These are phyloP conservation scores for Quercus bicolor DNA, from an alignment of 306 rosid genomes.

Conservation along the genomic window DNA sequence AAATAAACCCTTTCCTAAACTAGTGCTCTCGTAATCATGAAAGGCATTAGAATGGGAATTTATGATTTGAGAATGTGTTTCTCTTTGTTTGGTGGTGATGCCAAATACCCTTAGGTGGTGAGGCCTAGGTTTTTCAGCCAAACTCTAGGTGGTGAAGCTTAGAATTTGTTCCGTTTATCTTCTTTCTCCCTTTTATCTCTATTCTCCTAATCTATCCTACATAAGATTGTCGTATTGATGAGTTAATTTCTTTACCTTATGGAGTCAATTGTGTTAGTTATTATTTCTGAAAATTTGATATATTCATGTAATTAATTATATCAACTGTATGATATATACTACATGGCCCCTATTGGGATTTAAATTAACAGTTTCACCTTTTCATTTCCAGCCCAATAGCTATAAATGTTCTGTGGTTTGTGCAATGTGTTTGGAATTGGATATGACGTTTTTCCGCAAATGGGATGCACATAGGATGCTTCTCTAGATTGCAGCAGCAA, in stretches of 20 bases:
- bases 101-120: no score
- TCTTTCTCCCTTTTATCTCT: no score
- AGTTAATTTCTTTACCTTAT: conserved; percentile 1
- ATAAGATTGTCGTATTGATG: background rate
- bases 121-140: no score
- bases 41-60: no score
- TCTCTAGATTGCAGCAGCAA: background rate
- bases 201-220: no score
- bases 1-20: no score
- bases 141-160: no score
- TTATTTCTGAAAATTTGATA: background rate
- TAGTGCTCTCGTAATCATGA: no score
- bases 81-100: no score
- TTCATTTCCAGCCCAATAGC: background rate
- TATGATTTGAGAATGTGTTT: no score
- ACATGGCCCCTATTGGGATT: background rate
- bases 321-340: no score
- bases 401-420: background rate
- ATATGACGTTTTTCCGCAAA: background rate
- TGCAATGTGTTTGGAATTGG: background rate
- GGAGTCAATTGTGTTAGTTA: background rate
- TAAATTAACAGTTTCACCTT: background rate
- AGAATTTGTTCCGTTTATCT: no score
- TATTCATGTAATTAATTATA: background rate
- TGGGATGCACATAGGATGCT: background rate